Evolutionary conservation across 106 monocot species (phyloP), one percentile per base, ranked within the genome.

Genomic region (Hemerocallis citrina): DNA sequence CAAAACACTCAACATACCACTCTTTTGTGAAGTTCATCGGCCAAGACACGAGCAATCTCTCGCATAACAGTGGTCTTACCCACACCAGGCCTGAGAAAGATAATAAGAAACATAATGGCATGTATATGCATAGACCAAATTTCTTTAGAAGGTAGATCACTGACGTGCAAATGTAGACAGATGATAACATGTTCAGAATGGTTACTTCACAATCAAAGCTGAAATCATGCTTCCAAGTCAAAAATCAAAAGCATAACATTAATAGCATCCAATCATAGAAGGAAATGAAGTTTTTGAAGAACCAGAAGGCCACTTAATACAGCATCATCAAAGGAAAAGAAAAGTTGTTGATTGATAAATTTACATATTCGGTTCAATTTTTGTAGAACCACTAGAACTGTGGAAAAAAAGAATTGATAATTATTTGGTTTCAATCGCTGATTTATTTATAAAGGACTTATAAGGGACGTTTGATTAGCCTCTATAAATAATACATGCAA

Each of bases 1-100:
- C 20, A 44, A 5, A 40, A 40, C 12, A 56, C 16, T 59, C 19
- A 57, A 37, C 75, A 67, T 81, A 90, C 90, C 89, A 95, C 89
- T 74, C 89, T 59, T 61, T 84, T 86, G 28, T 81, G 77, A 65
- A 95, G 71, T 76, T 90, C 95, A 57, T 95, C 83, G 25, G 95
- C 86, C 58, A 95, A 49, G 34, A 95, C 89, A 69, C 83, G 75
- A 61, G 95, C 89, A 72, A 90, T 93, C 71, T 90, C 86, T 50
- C 86, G 83, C 83, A 95, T 86, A 27, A 95, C 83, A 33, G 95
- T 95, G 8, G 95, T 95, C 72, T 95, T 95, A 48, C 95, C 95
- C 17, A 95, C 90, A 35, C 86, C 95, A 68, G 95, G 95, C 65
- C 93, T 93, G 49, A 33, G 0, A 73, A 54, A 14, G 44, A 6